Base-by-base conservation (phyloP, 768 basidiomycete species). In the Crepidotus variabilis region DNA sequence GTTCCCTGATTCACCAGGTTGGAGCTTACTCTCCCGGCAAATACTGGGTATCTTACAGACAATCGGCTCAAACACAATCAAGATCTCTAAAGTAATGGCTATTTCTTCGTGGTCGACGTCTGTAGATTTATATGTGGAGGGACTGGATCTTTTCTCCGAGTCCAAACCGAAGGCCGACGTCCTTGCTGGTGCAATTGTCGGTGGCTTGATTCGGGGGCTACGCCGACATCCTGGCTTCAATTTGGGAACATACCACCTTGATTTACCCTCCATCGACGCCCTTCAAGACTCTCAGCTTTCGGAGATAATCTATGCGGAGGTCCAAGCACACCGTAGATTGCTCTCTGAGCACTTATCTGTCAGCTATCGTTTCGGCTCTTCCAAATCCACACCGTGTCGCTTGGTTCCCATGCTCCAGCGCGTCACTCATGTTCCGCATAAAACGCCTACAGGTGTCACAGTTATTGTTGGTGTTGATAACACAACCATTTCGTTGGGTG, bases 381-480 rank as follows among this genome's bases (percentile, higher is more conserved):
- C 58, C 18, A 57, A 59, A 13, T 55, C 61, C 28, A 53, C 64
- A 0, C 52, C 67, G 22, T 33, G 56, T 39, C 65, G 70, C 13
- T 60, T 69, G 51, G 65, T 69, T 6, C 70, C 70, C 1, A 36
- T 57, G 20, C 57, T 71, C 6, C 63, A 63, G 33, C 54, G 54
- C 2, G 52, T 67, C 18, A 57, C 60, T 13, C 50, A 57, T 32
- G 47, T 57, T 2, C 58, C 63, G 28, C 33, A 45, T 2, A 54
- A 55, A 32, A 23, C 55, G 45, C 55, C 63, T 33, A 62, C 63
- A 0, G 69, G 69, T 32, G 61, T 65, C 4, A 63, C 70, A 0
- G 63, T 71, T 24, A 66, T 72, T 23, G 64, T 69, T n/a, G 71
- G 71, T 16, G 66, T 72, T 63, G 68, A 67, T n/a, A 67, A 64